phyloP scores from a whole-genome alignment of 2,329 filamentous ascomycete genomes.

The Pestalotiopsis sp. region DNA sequence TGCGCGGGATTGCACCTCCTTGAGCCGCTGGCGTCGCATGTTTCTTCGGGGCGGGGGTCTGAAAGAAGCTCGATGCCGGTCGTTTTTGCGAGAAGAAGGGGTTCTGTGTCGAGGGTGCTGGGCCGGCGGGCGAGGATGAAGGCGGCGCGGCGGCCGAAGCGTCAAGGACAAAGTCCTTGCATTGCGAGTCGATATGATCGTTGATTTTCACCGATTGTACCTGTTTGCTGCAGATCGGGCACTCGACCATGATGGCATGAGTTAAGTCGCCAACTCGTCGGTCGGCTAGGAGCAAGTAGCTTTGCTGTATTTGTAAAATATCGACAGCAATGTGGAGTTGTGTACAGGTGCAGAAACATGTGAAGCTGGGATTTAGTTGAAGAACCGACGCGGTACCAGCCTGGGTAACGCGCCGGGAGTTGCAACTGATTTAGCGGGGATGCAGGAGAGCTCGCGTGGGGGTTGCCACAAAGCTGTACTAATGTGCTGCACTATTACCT shows the following conservation, averaged over 20 bases:
- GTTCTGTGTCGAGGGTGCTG: slow-evolving; percentile 34
- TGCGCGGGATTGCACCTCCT: slow-evolving; percentile 26
- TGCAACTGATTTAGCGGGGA: neutral
- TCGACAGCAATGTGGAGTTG: neutral
- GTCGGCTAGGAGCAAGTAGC: neutral
- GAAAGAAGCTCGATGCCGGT: slow-evolving; percentile 60
- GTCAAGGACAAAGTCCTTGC: slow-evolving; percentile 66
- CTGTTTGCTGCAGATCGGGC: slow-evolving; percentile 76
- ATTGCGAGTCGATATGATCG: slow-evolving; percentile 84
- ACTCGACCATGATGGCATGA: slow-evolving; percentile 58
- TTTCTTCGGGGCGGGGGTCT: slow-evolving; percentile 59
- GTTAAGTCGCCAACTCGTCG: neutral
- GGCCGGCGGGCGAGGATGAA: slow-evolving; percentile 33
- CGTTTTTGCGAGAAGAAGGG: slow-evolving; percentile 48
- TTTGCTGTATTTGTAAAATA: neutral
- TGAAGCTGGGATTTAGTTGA: neutral
- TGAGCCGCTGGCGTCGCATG: slow-evolving; percentile 31
- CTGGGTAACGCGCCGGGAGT: neutral
- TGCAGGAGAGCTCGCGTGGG: neutral
- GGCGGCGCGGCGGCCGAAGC: slow-evolving; percentile 28
- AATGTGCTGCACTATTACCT: too few species aligned
- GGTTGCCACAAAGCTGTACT: too few species aligned
- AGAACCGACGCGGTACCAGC: neutral
- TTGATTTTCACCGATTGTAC: slow-evolving; percentile 81
- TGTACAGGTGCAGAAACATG: neutral